Base-by-base conservation (phyloP, 495 filamentous ascomycete genomes). In the Parathielavia appendiculata region DNA sequence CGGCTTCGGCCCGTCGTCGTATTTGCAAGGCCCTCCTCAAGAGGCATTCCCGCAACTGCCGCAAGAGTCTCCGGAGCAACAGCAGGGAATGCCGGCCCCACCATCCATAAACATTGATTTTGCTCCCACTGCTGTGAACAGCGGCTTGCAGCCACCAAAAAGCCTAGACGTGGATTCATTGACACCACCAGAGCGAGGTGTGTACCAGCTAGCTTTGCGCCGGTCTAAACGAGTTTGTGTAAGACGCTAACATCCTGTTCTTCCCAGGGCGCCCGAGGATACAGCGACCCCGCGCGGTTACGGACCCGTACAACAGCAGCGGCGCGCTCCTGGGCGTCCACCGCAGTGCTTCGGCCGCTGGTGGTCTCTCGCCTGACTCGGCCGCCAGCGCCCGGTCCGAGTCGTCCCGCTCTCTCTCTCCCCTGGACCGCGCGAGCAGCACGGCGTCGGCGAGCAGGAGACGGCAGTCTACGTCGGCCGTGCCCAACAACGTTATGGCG, bases 51-150 rank as follows among this genome's bases (percentile, higher is more conserved):
- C 81, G 5, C 66, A 74, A 32, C 68, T 83, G 32, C 72, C 73
- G 48, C 78, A 80, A 51, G 71, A 73, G 20, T 69, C 57, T 39
- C 62, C 63, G 22, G 75, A 72, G 14, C 59, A 67, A 51, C 74
- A 67, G 51, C 74, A 87, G 63, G 83, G 83, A 11, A 83, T 88
- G 60, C 89, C 91, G 76, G 85, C 85, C 8, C 88, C 91, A 16
- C 89, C 91, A 0, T 88, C 91, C 43, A 97, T 98, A 69, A 93
- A 91, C 65, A 90, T 98, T 62, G 86, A 95, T 68, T 90, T 90
- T 70, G 93, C 92, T 6, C 92, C 92, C 22, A 74, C 78, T 17
- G 81, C 90, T 12, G 76, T 81, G 48, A 86, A 83, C 64, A 81
- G 76, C 22, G 85, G 80, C 51, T 90, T 95, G 63, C 87, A 89